Percentiles rank a stretch among this genome's conserved stretches.
These are phyloP conservation scores for Albatrellus ellisii DNA, from an alignment of 768 basidiomycete species.

Conservation along the genomic window DNA sequence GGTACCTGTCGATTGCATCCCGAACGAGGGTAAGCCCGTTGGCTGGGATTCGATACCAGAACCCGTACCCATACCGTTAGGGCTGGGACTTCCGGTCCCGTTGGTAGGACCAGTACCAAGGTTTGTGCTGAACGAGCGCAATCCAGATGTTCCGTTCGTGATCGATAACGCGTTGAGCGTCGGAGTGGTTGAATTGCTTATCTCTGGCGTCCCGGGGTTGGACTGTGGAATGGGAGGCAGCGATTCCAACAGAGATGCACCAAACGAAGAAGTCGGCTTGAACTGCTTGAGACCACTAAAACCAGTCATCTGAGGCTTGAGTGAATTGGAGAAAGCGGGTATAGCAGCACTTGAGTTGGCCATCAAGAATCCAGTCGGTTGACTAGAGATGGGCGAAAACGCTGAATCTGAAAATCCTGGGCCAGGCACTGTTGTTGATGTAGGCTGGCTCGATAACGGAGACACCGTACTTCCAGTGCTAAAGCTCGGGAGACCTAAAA, in stretches of 20 bases:
- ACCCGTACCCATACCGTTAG: background rate
- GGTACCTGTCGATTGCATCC: background rate
- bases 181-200: slow-evolving; percentile 8
- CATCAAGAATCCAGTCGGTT: slow-evolving; percentile 34
- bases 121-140: background rate
- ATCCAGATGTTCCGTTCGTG: background rate
- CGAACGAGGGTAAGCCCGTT: slow-evolving; percentile 9
- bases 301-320: slow-evolving; percentile 31
- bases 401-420: slow-evolving; percentile 34
- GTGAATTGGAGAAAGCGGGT: slow-evolving; percentile 20
- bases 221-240: slow-evolving; percentile 62
- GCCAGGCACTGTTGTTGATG: slow-evolving; percentile 24
- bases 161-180: background rate
- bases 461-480: background rate
- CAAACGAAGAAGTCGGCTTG: slow-evolving; percentile 41
- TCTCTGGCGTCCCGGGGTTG: slow-evolving; percentile 31
- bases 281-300: slow-evolving; percentile 39
- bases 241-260: slow-evolving; percentile 33
- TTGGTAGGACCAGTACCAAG: slow-evolving; percentile 7
- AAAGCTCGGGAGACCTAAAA: slow-evolving; percentile 2
- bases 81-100: slow-evolving; percentile 2
- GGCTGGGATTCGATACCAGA: slow-evolving; percentile 10
- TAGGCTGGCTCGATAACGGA: slow-evolving; percentile 8
- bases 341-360: background rate
- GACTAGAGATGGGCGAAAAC: slow-evolving; percentile 35